These are phyloP conservation scores for Cyamopsis tetragonoloba DNA, from an alignment of 306 rosid genomes.

Conservation along the genomic window DNA sequence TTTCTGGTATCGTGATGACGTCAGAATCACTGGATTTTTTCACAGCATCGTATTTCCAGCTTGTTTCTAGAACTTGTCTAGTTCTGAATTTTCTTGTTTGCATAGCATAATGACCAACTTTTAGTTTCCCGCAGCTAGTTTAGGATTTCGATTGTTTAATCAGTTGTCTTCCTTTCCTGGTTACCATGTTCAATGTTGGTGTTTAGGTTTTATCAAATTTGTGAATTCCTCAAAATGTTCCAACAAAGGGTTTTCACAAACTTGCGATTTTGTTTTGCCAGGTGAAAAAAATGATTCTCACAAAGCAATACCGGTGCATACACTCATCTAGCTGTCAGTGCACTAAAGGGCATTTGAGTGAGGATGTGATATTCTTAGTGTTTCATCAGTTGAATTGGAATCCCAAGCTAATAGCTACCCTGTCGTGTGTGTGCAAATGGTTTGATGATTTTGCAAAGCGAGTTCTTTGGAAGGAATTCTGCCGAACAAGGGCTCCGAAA, in stretches of 20 bases:
- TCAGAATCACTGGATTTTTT: no score
- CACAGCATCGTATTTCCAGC: no score
- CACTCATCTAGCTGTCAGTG: constrained; percentile 81
- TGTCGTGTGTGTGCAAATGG: constrained; percentile 83
- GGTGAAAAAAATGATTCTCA: constrained; percentile 56
- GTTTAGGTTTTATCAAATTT: no score
- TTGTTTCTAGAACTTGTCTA: no score
- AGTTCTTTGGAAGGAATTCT: constrained; percentile 82
- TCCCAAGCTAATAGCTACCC: constrained; percentile 64
- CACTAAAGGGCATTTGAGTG: constrained; percentile 73
- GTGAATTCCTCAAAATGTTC: no score
- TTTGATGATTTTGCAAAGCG: constrained; percentile 85
- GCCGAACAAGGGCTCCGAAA: constrained; percentile 72
- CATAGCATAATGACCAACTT: no score
- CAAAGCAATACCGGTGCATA: constrained; percentile 77
- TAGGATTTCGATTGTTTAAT: no score
- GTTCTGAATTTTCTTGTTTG: no score
- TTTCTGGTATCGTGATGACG: no score
- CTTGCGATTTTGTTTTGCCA: constrained; percentile 4
- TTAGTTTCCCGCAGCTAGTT: no score
- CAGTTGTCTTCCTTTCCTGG: no score
- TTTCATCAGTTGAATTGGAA: constrained; percentile 71
- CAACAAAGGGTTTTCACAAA: neutral
- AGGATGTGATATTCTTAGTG: constrained; percentile 61
- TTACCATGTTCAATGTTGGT: no score